Conservation (phyloP, 2,329 filamentous ascomycete genomes). For the Penicillium corylophilum region DNA sequence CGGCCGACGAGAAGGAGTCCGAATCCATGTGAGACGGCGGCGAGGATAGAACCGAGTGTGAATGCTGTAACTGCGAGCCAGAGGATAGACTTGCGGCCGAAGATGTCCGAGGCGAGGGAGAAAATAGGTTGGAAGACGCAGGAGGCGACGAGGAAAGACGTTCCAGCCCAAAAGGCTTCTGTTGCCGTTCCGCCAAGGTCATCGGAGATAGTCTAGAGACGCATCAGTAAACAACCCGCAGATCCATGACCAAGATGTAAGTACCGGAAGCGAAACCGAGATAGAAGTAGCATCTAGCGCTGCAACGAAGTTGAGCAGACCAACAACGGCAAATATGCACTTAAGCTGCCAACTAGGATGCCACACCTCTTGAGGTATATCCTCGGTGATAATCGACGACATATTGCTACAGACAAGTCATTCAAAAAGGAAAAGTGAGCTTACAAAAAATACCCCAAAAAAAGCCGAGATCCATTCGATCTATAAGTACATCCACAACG, state of each 20-base stretch:
- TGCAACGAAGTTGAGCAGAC: conserved; percentile 9
- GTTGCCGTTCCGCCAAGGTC: too few relatives aligned
- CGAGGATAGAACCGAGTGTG: conserved; percentile 2
- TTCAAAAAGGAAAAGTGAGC: too few relatives aligned
- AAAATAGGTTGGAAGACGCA: conserved; percentile 12
- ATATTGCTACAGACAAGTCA: too few relatives aligned
- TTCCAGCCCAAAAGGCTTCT: conserved; percentile 16
- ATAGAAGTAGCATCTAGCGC: conserved; percentile 13
- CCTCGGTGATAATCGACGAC: too few relatives aligned
- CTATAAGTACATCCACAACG: too few relatives aligned
- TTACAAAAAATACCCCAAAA: too few relatives aligned
- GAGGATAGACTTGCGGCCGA: conserved; percentile 10
- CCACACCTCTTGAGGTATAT: too few relatives aligned
- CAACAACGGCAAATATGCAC: conserved; percentile 12
- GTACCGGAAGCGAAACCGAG: conserved; percentile 12
- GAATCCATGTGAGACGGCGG: conserved; percentile 5
- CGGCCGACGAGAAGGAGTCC: conserved; percentile 56
- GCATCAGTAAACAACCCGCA: too few relatives aligned
- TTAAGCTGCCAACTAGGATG: background rate
- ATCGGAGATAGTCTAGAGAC: too few relatives aligned
- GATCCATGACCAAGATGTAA: too few relatives aligned
- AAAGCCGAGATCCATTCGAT: too few relatives aligned
- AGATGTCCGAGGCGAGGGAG: conserved; percentile 11
- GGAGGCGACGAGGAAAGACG: conserved; percentile 13
- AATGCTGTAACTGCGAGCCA: too few relatives aligned